phyloP scores from a whole-genome alignment of 495 filamentous ascomycete genomes.

The Pseudoneurospora amorphoporcata region DNA sequence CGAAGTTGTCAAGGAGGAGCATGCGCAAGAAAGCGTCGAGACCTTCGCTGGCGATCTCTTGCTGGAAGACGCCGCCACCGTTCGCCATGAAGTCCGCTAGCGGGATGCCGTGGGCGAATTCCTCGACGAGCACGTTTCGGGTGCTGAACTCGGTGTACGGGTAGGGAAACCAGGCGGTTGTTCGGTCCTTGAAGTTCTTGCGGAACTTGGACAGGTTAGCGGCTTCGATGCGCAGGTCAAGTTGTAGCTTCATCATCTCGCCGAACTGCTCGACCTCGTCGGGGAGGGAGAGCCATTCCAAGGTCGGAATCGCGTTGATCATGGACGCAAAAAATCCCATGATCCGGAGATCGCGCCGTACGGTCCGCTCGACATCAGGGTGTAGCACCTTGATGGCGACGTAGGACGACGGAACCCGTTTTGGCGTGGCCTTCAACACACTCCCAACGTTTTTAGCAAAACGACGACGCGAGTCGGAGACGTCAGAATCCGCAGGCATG shows the following conservation, averaged over 20 bases:
- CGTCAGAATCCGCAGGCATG: slow-evolving; percentile 46
- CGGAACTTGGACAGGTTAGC: slow-evolving; percentile 85
- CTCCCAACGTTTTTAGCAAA: slow-evolving; percentile 63
- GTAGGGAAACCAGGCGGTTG: slow-evolving; percentile 92
- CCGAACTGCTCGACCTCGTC: slow-evolving; percentile 92
- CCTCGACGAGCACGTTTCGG: slow-evolving; percentile 84
- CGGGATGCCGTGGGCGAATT: slow-evolving; percentile 91
- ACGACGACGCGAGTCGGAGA: slow-evolving; percentile 50
- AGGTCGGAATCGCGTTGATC: slow-evolving; percentile 82
- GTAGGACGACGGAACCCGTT: slow-evolving; percentile 79
- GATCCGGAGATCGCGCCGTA: slow-evolving; percentile 80
- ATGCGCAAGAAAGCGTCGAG: slow-evolving; percentile 97
- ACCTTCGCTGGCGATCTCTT: slow-evolving; percentile 90
- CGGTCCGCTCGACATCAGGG: slow-evolving; percentile 78
- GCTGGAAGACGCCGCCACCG: slow-evolving; percentile 85
- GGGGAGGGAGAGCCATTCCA: slow-evolving; percentile 95
- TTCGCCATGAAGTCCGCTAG: slow-evolving; percentile 80
- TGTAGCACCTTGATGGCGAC: slow-evolving; percentile 97
- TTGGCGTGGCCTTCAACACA: slow-evolving; percentile 74
- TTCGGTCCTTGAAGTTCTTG: slow-evolving; percentile 77
- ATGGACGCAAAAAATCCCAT: slow-evolving; percentile 86
- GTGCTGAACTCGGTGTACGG: slow-evolving; percentile 88
- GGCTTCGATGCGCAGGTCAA: slow-evolving; percentile 91
- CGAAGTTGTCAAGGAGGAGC: slow-evolving; percentile 95
- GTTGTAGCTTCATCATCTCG: slow-evolving; percentile 95